phyloP scores from a whole-genome alignment of 306 rosid species.

The Fagus crenata region DNA sequence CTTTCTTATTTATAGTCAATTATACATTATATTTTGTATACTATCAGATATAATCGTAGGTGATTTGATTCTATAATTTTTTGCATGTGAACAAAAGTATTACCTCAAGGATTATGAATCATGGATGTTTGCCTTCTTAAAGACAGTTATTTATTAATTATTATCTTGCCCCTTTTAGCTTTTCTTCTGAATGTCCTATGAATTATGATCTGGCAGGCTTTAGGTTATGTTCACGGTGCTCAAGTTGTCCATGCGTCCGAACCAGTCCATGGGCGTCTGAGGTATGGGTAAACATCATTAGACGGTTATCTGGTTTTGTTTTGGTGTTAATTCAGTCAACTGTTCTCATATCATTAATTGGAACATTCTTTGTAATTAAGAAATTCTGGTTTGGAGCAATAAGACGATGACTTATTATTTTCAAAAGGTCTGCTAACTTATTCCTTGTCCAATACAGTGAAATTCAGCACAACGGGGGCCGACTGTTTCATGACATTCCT shows the following conservation, averaged over 20 bases:
- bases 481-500: constrained; percentile 78
- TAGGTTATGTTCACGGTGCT: constrained; percentile 93
- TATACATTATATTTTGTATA: neutral
- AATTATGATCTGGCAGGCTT: constrained; percentile 59
- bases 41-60: neutral
- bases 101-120: neutral
- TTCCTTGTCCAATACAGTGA: constrained; percentile 54
- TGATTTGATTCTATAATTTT: neutral
- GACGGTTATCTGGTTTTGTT: constrained; percentile 15
- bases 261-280: constrained; percentile 93
- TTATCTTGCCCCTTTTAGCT: neutral
- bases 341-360: neutral
- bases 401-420: neutral
- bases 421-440: neutral
- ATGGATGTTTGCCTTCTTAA: neutral
- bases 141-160: neutral
- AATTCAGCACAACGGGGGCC: constrained; percentile 80
- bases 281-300: constrained; percentile 46
- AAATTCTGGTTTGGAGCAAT: constrained; percentile 2
- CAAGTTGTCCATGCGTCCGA: constrained; percentile 86
- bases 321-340: constrained; percentile 9
- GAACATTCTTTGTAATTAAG: constrained; percentile 11
- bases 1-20: neutral
- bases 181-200: constrained; percentile 2
- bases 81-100: constrained; percentile 1